Base-by-base conservation (phyloP, 225 moss, liverwort and hornwort genomes). In the Pseudoscleropodium purum region DNA sequence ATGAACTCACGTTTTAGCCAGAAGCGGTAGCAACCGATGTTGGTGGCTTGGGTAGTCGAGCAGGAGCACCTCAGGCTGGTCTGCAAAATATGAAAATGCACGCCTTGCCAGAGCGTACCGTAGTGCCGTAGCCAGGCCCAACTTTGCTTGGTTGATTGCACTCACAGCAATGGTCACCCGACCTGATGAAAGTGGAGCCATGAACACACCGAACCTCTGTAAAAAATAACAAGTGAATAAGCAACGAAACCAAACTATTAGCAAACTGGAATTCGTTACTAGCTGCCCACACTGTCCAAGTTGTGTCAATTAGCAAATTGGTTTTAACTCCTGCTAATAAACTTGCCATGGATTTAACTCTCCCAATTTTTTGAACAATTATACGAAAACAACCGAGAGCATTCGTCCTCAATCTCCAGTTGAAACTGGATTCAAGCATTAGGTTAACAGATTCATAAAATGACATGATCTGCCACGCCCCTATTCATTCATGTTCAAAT, bases 1-100 rank as follows among this genome's bases (percentile, higher is more conserved):
- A 49, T 51, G 52, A 75, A 17, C 94, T 92, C 72, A 98, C 97
- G 96, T 96, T 93, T 96, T 98, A 45, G 97, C 98, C 83, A 98
- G 91, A 79, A 98, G 91, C 23, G 98, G 96, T 51, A 98, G 92
- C 93, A 98, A 90, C 47, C 98, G 98, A 63, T 96, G 95, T 88
- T 95, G 97, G 93, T 98, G 95, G 82, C 97, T 97, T 47, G 97
- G 98, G 89, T 98, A 98, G 92, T 98, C 97, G 54, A 98, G 93
- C 39, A 98, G 91, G 36, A 97, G 93, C 89, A 96, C 91, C 89
- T 97, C 98, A 75, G 94, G 97, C 89, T 96, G 83, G 54, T 94
- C 86, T 91, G 36, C 64, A 41, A 85, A 69, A 52, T 89, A 79
- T 43, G 98, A 92, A 90, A 97, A 97, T 37, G 97, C 97, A 43